phyloP scores from a whole-genome alignment of 768 basidiomycete genomes.

The Kwoniella sp. region DNA sequence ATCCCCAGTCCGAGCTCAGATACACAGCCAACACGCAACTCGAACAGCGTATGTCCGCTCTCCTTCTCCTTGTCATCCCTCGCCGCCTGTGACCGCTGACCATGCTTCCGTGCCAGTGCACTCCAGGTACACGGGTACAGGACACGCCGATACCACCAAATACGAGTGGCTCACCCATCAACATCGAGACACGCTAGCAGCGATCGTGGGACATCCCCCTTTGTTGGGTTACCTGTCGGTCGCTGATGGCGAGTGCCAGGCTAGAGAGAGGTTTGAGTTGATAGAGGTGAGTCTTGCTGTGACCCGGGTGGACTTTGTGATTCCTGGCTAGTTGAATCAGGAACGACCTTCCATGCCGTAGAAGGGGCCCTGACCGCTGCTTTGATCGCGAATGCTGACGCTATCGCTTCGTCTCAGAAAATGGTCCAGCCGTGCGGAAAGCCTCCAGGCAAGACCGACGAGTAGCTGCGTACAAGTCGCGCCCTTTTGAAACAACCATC shows the following conservation, averaged over 20 bases:
- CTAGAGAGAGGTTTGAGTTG: slow-evolving; percentile 87
- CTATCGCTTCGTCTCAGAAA: slow-evolving; percentile 55
- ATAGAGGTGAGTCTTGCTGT: slow-evolving; percentile 65
- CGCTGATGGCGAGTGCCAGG: slow-evolving; percentile 90
- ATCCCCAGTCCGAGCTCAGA: slow-evolving; percentile 77
- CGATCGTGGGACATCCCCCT: slow-evolving; percentile 86
- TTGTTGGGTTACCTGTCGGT: slow-evolving; percentile 81
- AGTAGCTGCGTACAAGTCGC: no score
- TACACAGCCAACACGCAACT: slow-evolving; percentile 96
- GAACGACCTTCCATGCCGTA: no score
- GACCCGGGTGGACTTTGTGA: neutral
- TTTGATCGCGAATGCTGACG: no score
- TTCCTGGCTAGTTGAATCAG: neutral
- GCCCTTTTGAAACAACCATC: no score
- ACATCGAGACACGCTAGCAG: slow-evolving; percentile 88
- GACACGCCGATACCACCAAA: slow-evolving; percentile 94
- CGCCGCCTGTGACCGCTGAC: neutral
- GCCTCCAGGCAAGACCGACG: slow-evolving; percentile 81
- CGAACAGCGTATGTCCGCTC: slow-evolving; percentile 72
- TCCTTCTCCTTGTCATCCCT: neutral
- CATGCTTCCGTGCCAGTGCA: slow-evolving; percentile 60
- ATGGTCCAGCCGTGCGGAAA: slow-evolving; percentile 95
- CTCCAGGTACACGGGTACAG: slow-evolving; percentile 92
- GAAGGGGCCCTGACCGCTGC: no score
- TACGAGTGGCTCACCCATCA: slow-evolving; percentile 98